phyloP scores from a whole-genome alignment of 2,329 filamentous ascomycete species.

The Pseudogymnoascus sp. region DNA sequence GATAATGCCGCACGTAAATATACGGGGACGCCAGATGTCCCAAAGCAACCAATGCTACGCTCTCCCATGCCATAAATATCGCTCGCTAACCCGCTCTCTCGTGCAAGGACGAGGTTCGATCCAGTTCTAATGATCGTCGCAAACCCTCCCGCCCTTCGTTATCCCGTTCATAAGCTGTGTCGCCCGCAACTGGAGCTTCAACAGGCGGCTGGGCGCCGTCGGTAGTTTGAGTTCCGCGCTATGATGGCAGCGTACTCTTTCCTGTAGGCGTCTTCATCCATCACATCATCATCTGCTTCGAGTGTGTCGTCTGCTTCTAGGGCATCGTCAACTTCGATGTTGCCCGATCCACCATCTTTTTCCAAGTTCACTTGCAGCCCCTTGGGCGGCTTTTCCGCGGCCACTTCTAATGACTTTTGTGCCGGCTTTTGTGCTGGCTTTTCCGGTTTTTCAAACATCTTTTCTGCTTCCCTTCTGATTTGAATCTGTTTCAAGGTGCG shows the following conservation, averaged over 20 bases:
- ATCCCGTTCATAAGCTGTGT: background rate
- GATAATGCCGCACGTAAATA: conserved; percentile 3
- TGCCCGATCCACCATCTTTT: background rate
- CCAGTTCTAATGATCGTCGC: background rate
- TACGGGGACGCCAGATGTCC: background rate
- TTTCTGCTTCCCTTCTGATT: conserved; percentile 6
- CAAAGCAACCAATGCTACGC: background rate
- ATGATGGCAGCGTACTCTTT: conserved; percentile 1
- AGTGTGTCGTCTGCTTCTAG: background rate
- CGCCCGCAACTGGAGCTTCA: background rate
- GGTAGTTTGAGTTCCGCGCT: background rate
- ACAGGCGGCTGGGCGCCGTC: background rate
- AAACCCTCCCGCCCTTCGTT: background rate
- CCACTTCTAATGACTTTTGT: background rate
- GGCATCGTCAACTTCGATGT: background rate
- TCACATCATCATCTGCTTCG: background rate
- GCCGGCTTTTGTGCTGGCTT: conserved; percentile 1
- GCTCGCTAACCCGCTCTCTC: conserved; percentile 1
- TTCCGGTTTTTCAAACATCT: conserved; percentile 7
- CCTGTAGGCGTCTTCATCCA: background rate
- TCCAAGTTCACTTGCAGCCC: background rate
- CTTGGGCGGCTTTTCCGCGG: background rate
- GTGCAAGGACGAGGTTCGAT: background rate
- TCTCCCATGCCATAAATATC: background rate
- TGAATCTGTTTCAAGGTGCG: conserved; percentile 1